These are phyloP conservation scores for Macrocybe sp. DNA, from an alignment of 1,284 basidiomycete species.

Conservation along the genomic window DNA sequence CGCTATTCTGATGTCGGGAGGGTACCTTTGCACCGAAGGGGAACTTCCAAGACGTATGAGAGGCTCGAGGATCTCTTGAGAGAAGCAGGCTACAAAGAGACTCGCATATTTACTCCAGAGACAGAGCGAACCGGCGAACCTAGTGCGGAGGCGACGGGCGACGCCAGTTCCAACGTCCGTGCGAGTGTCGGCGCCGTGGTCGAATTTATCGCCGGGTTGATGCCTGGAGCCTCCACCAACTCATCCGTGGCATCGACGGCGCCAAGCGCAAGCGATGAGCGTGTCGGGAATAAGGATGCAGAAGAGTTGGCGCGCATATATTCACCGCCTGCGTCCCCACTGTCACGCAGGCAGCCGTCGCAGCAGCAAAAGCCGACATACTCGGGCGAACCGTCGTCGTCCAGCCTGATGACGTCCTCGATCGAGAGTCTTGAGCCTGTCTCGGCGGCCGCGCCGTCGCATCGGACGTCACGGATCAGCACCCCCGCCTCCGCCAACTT, in stretches of 20 bases:
- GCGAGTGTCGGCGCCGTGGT: constrained; percentile 48
- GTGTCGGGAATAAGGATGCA: too few species aligned
- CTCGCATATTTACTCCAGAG: constrained; percentile 82
- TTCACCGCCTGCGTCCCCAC: constrained; percentile 15
- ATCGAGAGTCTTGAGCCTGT: constrained; percentile 16
- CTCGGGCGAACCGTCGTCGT: constrained; percentile 10
- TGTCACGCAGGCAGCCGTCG: constrained; percentile 7
- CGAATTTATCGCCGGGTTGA: constrained; percentile 54
- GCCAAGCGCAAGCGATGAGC: too few species aligned
- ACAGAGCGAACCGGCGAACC: constrained; percentile 39
- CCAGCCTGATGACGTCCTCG: constrained; percentile 13
- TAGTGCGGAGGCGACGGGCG: constrained; percentile 17
- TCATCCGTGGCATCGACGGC: background rate
- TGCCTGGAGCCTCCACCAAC: constrained; percentile 26
- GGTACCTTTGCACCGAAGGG: constrained; percentile 67
- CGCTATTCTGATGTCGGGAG: constrained; percentile 60
- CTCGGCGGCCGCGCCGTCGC: constrained; percentile 9
- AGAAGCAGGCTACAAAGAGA: constrained; percentile 88
- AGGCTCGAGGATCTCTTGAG: constrained; percentile 77
- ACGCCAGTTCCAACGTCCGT: constrained; percentile 21
- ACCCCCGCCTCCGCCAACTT: constrained; percentile 10
- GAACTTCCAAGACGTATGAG: constrained; percentile 75
- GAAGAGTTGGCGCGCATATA: background rate
- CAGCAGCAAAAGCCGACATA: constrained; percentile 6
- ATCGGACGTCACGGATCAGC: constrained; percentile 7